Conservation (phyloP, 768 basidiomycete species). For the Plicaturopsis crispa region DNA sequence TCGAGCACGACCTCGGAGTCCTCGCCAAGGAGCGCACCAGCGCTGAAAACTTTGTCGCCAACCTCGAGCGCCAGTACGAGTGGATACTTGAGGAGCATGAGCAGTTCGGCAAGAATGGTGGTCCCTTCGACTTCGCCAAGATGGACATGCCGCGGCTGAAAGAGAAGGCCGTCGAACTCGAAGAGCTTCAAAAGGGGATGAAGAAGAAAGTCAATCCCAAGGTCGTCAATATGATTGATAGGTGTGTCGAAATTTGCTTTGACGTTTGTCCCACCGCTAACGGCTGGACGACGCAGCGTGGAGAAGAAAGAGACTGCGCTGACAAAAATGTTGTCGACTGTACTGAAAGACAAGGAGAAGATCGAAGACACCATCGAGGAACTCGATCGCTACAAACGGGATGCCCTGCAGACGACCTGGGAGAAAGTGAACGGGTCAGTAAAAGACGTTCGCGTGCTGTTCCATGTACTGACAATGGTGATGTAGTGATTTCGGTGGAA, state of each 20-base stretch:
- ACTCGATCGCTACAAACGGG: constrained; percentile 89
- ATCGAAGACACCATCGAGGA: constrained; percentile 92
- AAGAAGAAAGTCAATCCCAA: constrained; percentile 96
- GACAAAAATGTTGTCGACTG: constrained; percentile 82
- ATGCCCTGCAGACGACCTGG: constrained; percentile 93
- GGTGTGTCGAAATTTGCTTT: constrained; percentile 30
- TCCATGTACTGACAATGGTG: background rate
- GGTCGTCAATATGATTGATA: constrained; percentile 93
- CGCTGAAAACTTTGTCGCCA: constrained; percentile 41
- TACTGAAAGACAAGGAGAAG: constrained; percentile 88
- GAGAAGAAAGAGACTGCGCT: constrained; percentile 89
- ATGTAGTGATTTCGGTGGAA: constrained; percentile 86
- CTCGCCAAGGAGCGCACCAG: constrained; percentile 59
- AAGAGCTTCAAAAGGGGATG: constrained; percentile 73
- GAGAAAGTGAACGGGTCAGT: constrained; percentile 87
- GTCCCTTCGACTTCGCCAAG: constrained; percentile 73
- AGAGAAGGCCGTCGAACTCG: constrained; percentile 66
- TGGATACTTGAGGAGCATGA: constrained; percentile 89
- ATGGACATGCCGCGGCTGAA: constrained; percentile 54
- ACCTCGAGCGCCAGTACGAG: constrained; percentile 73
- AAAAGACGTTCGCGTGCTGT: background rate
- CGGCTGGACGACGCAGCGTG: constrained; percentile 48
- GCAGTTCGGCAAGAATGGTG: constrained; percentile 81
- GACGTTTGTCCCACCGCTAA: background rate
- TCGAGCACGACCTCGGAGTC: constrained; percentile 62